Conservation (phyloP, 306 rosid genomes). For the Begonia peltatifolia region DNA sequence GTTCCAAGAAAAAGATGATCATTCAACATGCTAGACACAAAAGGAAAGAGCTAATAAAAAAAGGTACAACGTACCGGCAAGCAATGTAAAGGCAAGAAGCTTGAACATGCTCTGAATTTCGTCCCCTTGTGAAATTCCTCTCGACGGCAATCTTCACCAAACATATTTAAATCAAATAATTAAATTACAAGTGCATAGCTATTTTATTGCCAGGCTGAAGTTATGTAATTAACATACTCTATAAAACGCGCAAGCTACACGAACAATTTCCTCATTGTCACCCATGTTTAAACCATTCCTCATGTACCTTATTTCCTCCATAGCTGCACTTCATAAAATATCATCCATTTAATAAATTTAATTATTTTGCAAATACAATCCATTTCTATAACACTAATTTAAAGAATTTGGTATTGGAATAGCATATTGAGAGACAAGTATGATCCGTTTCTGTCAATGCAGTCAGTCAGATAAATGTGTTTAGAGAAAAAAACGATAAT, state of each 20-base stretch:
- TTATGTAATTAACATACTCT: conserved; percentile 18
- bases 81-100: conserved; percentile 84
- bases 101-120: conserved; percentile 51
- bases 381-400: no score
- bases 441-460: no score
- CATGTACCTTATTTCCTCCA: conserved; percentile 25
- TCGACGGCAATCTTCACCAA: conserved; percentile 53
- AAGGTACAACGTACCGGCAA: conserved; percentile 38
- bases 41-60: not conserved
- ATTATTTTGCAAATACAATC: no score
- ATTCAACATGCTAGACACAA: no score
- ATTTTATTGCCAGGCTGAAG: no score
- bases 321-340: conserved; percentile 13
- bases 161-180: not conserved
- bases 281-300: conserved; percentile 30
- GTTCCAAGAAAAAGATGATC: no score
- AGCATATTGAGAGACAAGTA: no score
- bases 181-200: no score
- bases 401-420: no score
- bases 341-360: no score
- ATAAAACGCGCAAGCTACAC: conserved; percentile 32
- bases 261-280: conserved; percentile 20
- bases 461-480: no score
- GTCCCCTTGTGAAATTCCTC: conserved; percentile 62
- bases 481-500: no score